A percentile compares a stretch with the other conserved stretches of the same genome.
Evolutionary conservation across 176 grass and related monocot genomes (phyloP).

Genomic region (Miscanthus lutarioriparius): DNA sequence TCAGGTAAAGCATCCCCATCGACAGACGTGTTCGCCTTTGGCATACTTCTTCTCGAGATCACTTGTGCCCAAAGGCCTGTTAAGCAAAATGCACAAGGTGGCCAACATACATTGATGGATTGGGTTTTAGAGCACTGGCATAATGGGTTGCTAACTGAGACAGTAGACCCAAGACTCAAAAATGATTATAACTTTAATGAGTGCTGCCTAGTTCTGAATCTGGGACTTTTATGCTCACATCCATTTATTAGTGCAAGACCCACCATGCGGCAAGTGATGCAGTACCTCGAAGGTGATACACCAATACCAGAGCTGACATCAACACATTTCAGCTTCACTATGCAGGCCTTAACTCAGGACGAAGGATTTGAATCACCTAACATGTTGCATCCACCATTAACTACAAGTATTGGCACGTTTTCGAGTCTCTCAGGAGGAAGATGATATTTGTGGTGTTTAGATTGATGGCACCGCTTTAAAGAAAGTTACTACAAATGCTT

Average conservation of each 20-base stretch:
- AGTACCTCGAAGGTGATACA: conserved; percentile 34
- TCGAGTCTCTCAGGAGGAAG: conserved; percentile 37
- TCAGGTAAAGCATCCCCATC: conserved; percentile 28
- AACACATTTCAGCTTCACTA: conserved; percentile 29
- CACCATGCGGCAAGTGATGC: conserved; percentile 46
- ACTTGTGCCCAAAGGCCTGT: conserved; percentile 27
- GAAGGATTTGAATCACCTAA: conserved; percentile 8
- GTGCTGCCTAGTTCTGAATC: conserved; percentile 1
- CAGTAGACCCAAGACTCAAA: conserved; percentile 15
- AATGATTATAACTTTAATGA: background rate
- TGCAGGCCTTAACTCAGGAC: conserved; percentile 18
- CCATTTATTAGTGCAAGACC: conserved; percentile 37
- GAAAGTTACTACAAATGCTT: background rate
- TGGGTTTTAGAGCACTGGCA: conserved; percentile 25
- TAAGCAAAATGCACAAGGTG: background rate
- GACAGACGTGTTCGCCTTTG: conserved; percentile 30
- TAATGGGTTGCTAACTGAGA: background rate
- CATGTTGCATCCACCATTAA: background rate
- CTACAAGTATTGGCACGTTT: conserved; percentile 27
- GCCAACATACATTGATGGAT: background rate
- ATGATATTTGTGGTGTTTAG: conserved; percentile 13
- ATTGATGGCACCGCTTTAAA: background rate
- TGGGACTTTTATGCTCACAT: conserved; percentile 35
- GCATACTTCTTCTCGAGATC: conserved; percentile 31
- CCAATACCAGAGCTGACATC: conserved; percentile 3